Evolutionary conservation across 1,284 basidiomycete genomes (phyloP), one percentile per base, ranked within the genome.

Genomic region (Coniferiporia sulphurascens): DNA sequence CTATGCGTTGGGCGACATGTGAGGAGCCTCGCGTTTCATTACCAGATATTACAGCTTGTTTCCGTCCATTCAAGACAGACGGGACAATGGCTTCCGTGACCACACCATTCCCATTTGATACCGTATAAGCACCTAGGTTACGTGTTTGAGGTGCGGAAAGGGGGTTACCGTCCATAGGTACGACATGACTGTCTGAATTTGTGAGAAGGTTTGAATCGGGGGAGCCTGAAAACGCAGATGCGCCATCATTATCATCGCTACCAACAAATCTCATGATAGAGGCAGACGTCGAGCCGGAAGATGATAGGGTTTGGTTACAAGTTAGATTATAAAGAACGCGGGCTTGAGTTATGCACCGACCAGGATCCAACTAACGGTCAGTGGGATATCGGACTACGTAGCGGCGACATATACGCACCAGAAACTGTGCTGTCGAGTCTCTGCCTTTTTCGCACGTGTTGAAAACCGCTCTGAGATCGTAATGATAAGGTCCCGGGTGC

Each of bases 401-500:
- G 32, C 45, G n/a, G 34, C 73, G n/a, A 63, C 52, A 61, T 48
- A 43, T 71, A 70, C 43, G 70, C 62, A 60, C 60, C 59, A 56
- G 64, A 65, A 62, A 64, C 66, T 56, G 69, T 67, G 66, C 67
- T 77, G 67, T 78, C 77, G 70, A 83, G 75, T 72, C 87, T 81
- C 76, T 84, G 85, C 78, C 86, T 79, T 79, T 89, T 89, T 72
- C 80, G 78, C 64, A 81, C 81, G 46, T 50, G 56, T 22, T 50
- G 46, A 15, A 55, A 45, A 22, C 44, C 34, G 22, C 10, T 22
- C 19, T 44, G 43, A n/a, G 41, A 22, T 7, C 36, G 41, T 35
- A 38, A 35, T 5, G 53, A 56, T 56, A 48, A 21, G 44, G 45
- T n/a, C 38, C 46, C 12, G 6, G 56, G 27, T 17, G 8, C 19